Percentiles rank a stretch among this genome's conserved stretches.
Conservation (phyloP, 169 alveolate species). For the Ichthyophthirius multifiliis region DNA sequence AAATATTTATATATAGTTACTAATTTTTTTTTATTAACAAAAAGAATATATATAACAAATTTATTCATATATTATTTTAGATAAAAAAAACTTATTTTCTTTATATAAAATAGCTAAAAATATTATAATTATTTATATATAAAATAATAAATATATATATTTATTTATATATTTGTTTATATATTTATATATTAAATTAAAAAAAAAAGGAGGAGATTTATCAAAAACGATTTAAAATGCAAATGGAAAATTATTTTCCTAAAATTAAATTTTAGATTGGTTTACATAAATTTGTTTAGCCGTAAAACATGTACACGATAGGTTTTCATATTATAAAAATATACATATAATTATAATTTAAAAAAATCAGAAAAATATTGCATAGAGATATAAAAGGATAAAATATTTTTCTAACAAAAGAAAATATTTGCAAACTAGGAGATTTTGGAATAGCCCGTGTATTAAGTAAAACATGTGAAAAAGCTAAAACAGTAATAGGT, state of each 20-base stretch:
- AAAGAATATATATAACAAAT: no score
- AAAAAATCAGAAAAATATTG: slow-evolving; percentile 46
- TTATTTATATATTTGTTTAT: no score
- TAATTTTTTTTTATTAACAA: no score
- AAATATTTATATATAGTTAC: no score
- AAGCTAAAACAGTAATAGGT: slow-evolving; percentile 84
- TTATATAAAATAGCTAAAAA: no score
- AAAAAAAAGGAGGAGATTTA: slow-evolving; percentile 87
- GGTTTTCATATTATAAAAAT: slow-evolving; percentile 37
- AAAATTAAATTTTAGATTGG: slow-evolving; percentile 74
- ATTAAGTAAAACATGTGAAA: slow-evolving; percentile 73
- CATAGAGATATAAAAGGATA: slow-evolving; percentile 87
- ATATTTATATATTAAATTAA: no score
- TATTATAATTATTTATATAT: no score
- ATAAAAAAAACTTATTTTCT: no score
- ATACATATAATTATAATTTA: not conserved
- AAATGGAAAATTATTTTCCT: slow-evolving; percentile 56
- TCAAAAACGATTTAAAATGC: slow-evolving; percentile 36
- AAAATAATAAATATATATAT: no score
- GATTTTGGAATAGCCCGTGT: slow-evolving; percentile 90
- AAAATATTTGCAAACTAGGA: slow-evolving; percentile 81
- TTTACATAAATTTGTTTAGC: slow-evolving; percentile 84
- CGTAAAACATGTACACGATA: slow-evolving; percentile 83
- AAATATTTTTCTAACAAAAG: slow-evolving; percentile 75
- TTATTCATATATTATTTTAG: no score